Conservation (phyloP, 495 filamentous ascomycete genomes). For the Staphylotrichum longicolle region DNA sequence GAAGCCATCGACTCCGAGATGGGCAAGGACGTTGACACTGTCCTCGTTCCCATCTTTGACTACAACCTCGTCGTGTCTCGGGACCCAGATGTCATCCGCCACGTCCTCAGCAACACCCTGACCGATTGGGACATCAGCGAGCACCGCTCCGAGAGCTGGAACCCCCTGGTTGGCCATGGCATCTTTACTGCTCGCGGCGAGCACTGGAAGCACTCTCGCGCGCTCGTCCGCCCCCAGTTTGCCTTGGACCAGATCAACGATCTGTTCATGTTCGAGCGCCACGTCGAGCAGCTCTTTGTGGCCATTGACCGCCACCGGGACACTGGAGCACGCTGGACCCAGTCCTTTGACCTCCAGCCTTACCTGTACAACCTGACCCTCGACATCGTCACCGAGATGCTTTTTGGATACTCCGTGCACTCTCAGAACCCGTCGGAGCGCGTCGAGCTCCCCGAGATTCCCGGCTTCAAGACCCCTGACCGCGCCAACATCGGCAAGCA, state of each 20-base stretch:
- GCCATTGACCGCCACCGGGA: conserved; percentile 21
- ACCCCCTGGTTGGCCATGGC: conserved; percentile 61
- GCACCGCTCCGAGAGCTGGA: conserved; percentile 46
- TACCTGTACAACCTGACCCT: conserved; percentile 66
- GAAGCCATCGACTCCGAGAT: conserved; percentile 26
- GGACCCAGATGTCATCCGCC: conserved; percentile 64
- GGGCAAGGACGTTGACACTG: conserved; percentile 28
- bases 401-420: conserved; percentile 60
- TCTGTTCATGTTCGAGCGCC: conserved; percentile 57
- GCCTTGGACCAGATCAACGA: conserved; percentile 58
- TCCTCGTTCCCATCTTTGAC: conserved; percentile 25
- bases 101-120: conserved; percentile 58
- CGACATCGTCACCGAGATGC: conserved; percentile 69
- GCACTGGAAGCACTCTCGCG: conserved; percentile 63
- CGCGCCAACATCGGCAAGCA: conserved; percentile 38
- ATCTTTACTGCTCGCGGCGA: conserved; percentile 70
- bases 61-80: conserved; percentile 48
- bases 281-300: conserved; percentile 53
- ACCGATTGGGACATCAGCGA: conserved; percentile 59
- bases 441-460: conserved; percentile 20
- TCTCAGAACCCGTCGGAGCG: conserved; percentile 28
- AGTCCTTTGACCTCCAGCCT: conserved; percentile 56
- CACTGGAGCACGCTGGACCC: conserved; percentile 25
- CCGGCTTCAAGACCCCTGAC: conserved; percentile 22
- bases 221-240: conserved; percentile 65